Evolutionary conservation across 2,329 filamentous ascomycete species (phyloP).

Genomic region (Ascochyta lentis): DNA sequence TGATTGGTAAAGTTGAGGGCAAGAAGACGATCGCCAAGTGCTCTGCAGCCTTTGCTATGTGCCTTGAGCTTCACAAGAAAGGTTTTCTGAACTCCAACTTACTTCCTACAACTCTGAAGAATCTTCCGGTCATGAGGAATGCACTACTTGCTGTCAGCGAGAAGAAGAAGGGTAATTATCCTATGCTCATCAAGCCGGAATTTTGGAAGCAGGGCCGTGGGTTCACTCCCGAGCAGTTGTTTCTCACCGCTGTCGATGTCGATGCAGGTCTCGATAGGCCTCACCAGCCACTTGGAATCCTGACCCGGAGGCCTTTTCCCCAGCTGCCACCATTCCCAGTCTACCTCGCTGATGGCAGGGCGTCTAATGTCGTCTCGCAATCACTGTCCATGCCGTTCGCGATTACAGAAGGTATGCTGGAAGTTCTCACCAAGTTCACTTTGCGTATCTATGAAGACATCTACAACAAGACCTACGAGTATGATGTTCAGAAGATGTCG

Average conservation of each 20-base stretch:
- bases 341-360: constrained; percentile 70
- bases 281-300: constrained; percentile 70
- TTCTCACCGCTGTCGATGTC: constrained; percentile 67
- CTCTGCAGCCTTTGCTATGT: constrained; percentile 86
- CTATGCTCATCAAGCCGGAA: constrained; percentile 78
- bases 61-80: constrained; percentile 69
- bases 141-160: constrained; percentile 81
- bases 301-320: constrained; percentile 73
- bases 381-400: constrained; percentile 55
- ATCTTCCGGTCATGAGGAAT: constrained; percentile 83
- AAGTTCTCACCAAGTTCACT: constrained; percentile 73
- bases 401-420: constrained; percentile 55
- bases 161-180: constrained; percentile 76
- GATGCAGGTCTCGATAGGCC: constrained; percentile 63
- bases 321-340: constrained; percentile 71
- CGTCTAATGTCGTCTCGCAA: constrained; percentile 64
- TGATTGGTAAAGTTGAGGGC: constrained; percentile 66
- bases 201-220: constrained; percentile 67
- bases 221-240: constrained; percentile 61
- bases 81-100: constrained; percentile 76
- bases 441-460: constrained; percentile 79
- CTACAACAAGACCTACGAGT: constrained; percentile 85
- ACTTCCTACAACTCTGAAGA: constrained; percentile 73
- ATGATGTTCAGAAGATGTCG: constrained; percentile 68
- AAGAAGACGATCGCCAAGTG: constrained; percentile 84